Evolutionary conservation across 805 yeast genomes (phyloP).

Genomic region (Sugiyamaella floridensis): DNA sequence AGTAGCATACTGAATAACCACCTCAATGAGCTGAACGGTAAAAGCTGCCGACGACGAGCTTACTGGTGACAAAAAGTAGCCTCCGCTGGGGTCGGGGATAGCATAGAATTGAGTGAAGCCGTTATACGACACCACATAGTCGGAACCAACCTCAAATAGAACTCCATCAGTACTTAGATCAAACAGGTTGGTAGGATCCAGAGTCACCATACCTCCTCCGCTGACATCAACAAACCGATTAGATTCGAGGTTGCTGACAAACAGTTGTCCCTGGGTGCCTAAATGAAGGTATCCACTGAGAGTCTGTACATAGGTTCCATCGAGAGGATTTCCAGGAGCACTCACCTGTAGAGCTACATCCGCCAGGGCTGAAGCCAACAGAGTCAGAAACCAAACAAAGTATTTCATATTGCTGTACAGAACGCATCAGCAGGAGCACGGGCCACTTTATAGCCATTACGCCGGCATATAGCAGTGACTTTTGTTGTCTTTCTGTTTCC

Average conservation of each 20-base stretch:
- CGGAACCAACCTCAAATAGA: slow-evolving; percentile 1
- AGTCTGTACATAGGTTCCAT: slow-evolving; percentile 1
- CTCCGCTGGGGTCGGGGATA: slow-evolving; percentile 13
- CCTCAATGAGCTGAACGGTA: slow-evolving; percentile 4
- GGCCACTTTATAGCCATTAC: neutral
- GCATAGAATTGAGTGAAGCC: slow-evolving; percentile 12
- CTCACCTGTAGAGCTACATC: neutral
- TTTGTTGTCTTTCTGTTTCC: too few species aligned
- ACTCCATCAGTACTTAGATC: slow-evolving; percentile 3
- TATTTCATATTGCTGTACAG: neutral
- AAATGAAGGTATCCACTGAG: neutral
- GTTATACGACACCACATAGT: slow-evolving; percentile 2
- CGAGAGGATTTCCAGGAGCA: slow-evolving; percentile 3
- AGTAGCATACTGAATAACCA: neutral
- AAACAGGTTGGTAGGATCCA: neutral
- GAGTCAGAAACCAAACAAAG: neutral
- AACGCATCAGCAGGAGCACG: neutral
- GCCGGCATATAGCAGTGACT: too few species aligned
- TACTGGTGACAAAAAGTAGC: slow-evolving; percentile 10
- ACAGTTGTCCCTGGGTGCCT: neutral
- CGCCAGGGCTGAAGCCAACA: slow-evolving; percentile 1
- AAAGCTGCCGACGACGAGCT: slow-evolving; percentile 2
- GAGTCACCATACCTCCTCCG: neutral
- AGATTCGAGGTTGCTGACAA: neutral
- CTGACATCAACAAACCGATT: neutral